Evolutionary conservation across 768 basidiomycete species (phyloP), one percentile per base, ranked within the genome.

Genomic region (Panaeolus cyanescens): DNA sequence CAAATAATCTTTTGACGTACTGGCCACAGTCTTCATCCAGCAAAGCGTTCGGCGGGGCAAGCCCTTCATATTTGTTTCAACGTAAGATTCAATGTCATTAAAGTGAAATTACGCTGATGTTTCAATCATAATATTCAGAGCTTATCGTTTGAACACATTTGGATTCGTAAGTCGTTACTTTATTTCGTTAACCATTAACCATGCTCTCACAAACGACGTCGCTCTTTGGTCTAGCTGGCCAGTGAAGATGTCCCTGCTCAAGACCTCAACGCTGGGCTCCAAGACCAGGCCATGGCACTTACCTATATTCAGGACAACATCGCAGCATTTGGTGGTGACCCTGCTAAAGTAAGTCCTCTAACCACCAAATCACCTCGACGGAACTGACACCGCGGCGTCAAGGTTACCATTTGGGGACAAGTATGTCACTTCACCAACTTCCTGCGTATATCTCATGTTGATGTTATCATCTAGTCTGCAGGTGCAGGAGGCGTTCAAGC

Each of bases 331-430:
- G 45, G 39, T 28, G 45, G 45, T 28, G 45, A 28, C 17, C 45
- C 45, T 3, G 45, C 45, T 1, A 50, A 50, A 73, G 85, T 79
- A 67, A 33, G 65, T 58, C 5, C 20, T 3, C 25, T 32, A 31
- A 13, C 36, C 8, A 36, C 40, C 20, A 17, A 0, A 34, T 33
- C 25, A 19, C 17, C 30, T 20, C 55, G n/a, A 17, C 22, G n/a
- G 33, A 5, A 50, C 45, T 50, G 25, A 50, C 13, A 6, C 15
- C 30, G 4, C n/a, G n/a, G n/a, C 25, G 15, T 28, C 10, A 25
- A 84, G 83, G 81, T 84, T 2, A 84, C 84, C 10, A 83, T 83
- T 13, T 85, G 83, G 83, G 84, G 83, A 1, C 82, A 83, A 71
- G 83, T 82, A 62, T 12, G 25, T 65, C 25, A 15, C 1, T 15